phyloP scores from a whole-genome alignment of 1,139 yeast genomes.

The Lodderomyces oxycetoniae region DNA sequence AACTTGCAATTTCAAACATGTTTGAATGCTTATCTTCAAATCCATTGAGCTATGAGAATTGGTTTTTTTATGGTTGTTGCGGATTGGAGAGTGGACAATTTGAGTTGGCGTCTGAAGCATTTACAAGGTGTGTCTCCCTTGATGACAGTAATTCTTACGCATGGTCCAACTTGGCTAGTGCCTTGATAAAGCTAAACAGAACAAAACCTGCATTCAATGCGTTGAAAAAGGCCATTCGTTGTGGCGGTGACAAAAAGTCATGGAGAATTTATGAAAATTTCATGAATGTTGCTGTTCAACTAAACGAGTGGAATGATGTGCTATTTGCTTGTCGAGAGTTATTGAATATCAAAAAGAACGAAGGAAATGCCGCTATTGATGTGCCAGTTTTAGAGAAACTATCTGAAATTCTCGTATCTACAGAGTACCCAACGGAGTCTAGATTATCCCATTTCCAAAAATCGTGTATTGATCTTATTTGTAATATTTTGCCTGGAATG shows the following conservation, averaged over 20 bases:
- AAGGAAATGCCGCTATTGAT: slow-evolving; percentile 68
- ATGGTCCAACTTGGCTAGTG: slow-evolving; percentile 93
- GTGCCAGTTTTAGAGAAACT: slow-evolving; percentile 71
- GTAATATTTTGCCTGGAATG: slow-evolving; percentile 60
- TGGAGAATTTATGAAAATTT: slow-evolving; percentile 94
- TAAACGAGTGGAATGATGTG: slow-evolving; percentile 85
- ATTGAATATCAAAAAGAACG: slow-evolving; percentile 43
- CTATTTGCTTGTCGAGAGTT: slow-evolving; percentile 65
- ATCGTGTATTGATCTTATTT: slow-evolving; percentile 64
- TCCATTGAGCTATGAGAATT: slow-evolving; percentile 76
- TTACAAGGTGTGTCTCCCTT: slow-evolving; percentile 82
- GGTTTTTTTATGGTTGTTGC: slow-evolving; percentile 92
- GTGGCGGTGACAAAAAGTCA: slow-evolving; percentile 62
- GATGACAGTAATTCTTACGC: slow-evolving; percentile 80
- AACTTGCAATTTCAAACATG: slow-evolving; percentile 59
- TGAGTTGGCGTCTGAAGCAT: slow-evolving; percentile 86
- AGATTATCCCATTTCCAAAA: slow-evolving; percentile 56
- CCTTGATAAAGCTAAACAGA: slow-evolving; percentile 63
- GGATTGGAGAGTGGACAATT: slow-evolving; percentile 73
- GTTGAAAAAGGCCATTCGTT: slow-evolving; percentile 66
- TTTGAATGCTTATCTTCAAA: slow-evolving; percentile 69
- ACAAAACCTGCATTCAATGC: slow-evolving; percentile 79
- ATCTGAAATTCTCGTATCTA: slow-evolving; percentile 56
- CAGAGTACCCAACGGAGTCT: slow-evolving; percentile 42
- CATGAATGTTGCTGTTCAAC: slow-evolving; percentile 71